A percentile compares a stretch with the other conserved stretches of the same genome.
Conservation (phyloP, 495 filamentous ascomycete species). For the Aspergillus asperescens region DNA sequence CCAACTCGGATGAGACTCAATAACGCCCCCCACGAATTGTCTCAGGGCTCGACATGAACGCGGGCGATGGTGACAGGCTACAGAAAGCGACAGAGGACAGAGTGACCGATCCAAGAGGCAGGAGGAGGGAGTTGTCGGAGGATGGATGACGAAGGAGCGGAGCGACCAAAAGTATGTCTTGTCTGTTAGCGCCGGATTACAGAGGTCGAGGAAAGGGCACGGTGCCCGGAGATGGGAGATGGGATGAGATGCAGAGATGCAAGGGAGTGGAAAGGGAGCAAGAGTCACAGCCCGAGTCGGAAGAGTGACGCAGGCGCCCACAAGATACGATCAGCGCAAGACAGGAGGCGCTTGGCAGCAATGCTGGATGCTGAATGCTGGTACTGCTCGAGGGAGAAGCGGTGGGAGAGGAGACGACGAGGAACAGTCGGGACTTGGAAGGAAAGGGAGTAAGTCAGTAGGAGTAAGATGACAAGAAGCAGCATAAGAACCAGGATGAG, state of each 20-base stretch:
- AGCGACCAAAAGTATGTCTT: constrained; percentile 13
- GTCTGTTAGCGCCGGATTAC: constrained; percentile 14
- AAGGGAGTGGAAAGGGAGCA: constrained; percentile 32
- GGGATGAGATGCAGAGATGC: constrained; percentile 23
- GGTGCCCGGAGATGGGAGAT: constrained; percentile 17
- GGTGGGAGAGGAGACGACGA: background rate
- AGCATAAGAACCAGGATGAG: constrained; percentile 7
- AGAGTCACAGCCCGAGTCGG: constrained; percentile 28
- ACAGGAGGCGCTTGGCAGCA: constrained; percentile 25
- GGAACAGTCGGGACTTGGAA: background rate
- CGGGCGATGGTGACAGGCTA: constrained; percentile 12
- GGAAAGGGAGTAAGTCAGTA: background rate
- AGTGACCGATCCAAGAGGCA: constrained; percentile 9
- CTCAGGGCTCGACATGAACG: constrained; percentile 27
- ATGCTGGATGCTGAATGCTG: constrained; percentile 19
- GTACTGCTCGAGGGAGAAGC: constrained; percentile 5
- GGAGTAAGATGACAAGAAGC: background rate
- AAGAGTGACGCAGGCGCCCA: constrained; percentile 32
- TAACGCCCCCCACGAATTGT: constrained; percentile 23
- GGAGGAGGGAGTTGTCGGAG: constrained; percentile 5
- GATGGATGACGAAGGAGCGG: constrained; percentile 24
- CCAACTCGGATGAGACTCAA: constrained; percentile 21
- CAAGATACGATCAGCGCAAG: constrained; percentile 24
- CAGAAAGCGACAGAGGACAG: constrained; percentile 12
- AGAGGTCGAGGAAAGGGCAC: constrained; percentile 17